phyloP scores from a whole-genome alignment of 1,139 yeast genomes.

The Hanseniaspora sp. region DNA sequence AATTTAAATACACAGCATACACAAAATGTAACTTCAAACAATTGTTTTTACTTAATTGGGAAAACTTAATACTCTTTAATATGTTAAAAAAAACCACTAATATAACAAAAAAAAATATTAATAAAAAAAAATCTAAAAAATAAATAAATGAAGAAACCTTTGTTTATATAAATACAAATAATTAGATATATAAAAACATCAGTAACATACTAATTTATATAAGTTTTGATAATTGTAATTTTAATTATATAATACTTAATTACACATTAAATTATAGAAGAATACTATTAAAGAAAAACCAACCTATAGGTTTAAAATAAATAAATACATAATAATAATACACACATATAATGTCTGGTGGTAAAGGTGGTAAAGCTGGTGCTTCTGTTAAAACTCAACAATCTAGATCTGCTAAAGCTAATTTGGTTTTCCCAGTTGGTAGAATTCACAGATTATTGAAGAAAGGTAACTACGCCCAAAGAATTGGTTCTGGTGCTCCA shows the following conservation, averaged over 20 bases:
- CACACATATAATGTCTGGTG: slow-evolving; percentile 70
- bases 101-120: background rate
- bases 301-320: slow-evolving; percentile 16
- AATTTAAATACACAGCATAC: background rate
- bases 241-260: no score
- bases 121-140: background rate
- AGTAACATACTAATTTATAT: no score
- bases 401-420: slow-evolving; percentile 97
- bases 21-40: background rate
- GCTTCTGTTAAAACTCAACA: slow-evolving; percentile 86
- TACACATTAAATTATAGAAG: no score
- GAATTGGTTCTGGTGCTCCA: slow-evolving; percentile 98
- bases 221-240: no score
- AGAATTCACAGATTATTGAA: slow-evolving; percentile 95
- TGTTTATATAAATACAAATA: background rate
- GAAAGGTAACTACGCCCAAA: slow-evolving; percentile 98
- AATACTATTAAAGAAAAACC: slow-evolving; percentile 17
- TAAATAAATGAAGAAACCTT: background rate
- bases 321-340: slow-evolving; percentile 18
- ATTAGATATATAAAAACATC: background rate
- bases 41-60: slow-evolving; percentile 4
- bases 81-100: background rate
- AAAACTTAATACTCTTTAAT: background rate
- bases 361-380: slow-evolving; percentile 97
- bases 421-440: slow-evolving; percentile 98